Evolutionary conservation across 495 filamentous ascomycete genomes (phyloP), one percentile per base, ranked within the genome.

Genomic region (Amorphotheca resinae): DNA sequence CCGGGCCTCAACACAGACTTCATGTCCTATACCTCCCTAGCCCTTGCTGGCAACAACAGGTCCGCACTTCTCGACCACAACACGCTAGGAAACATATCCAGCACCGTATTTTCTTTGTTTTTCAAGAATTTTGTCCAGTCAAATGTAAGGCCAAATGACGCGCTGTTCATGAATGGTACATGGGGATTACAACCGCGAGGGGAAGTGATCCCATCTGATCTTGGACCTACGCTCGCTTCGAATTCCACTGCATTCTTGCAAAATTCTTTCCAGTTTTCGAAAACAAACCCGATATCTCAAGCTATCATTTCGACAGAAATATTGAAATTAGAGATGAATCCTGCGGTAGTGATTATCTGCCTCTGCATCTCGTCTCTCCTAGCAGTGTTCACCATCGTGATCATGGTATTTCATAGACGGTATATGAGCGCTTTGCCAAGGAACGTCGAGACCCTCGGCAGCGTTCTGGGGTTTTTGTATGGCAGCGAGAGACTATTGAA

Each of bases 1-100:
- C 48, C 56, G 2, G 59, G 62, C 4, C 44, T 63, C 0, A 66
- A 64, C 48, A 53, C 61, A 50, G 62, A 66, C 32, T 60, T 62
- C 18, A 62, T 64, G 60, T 56, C 53, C n/a, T 64, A 61, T 15
- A 39, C 60, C 7, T 59, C 63, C 53, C 52, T 59, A 34, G 46
- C 46, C 0, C 54, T 61, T 21, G 59, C 53, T 20, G 34, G 49
- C 14, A 51, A 59, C n/a, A 48, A 62, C 21, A 48, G 55, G 5
- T 22, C 38, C 9, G 55, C 54, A 0, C 50, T 66, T 2, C 41
- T 59, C 3, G 46, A 66, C 18, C 25, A 23, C 12, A 33, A 45
- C 2, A 55, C 17, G 8, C 58, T 55, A 14, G 9, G 34, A 9
- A 25, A 31, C 1, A 52, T 58, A 2, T 52, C 60, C 2, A 46